Percentiles rank a stretch among this genome's conserved stretches.
These are phyloP conservation scores for Lasiosphaeria hispida DNA, from an alignment of 495 filamentous ascomycete species.

Conservation along the genomic window DNA sequence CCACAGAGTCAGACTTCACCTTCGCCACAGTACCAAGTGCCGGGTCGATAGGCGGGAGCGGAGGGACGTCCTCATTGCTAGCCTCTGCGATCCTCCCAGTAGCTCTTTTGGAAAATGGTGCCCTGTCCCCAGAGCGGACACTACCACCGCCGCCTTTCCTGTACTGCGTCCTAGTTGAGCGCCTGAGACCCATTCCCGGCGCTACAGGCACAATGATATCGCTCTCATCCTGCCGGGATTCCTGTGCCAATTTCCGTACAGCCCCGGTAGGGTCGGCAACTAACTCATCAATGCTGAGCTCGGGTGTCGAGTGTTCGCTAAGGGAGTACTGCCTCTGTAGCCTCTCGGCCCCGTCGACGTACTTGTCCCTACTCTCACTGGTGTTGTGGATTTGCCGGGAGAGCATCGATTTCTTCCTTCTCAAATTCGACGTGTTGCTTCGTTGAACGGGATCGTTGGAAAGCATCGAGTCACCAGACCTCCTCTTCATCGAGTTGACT, in stretches of 20 bases:
- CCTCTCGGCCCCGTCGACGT: slow-evolving; percentile 84
- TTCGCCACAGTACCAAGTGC: slow-evolving; percentile 57
- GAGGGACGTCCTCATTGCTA: slow-evolving; percentile 54
- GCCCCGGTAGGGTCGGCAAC: slow-evolving; percentile 77
- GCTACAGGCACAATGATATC: slow-evolving; percentile 81
- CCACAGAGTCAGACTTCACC: slow-evolving; percentile 74
- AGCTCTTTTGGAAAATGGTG: slow-evolving; percentile 71
- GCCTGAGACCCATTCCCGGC: slow-evolving; percentile 73
- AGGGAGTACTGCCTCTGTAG: slow-evolving; percentile 73
- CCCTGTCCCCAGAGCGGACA: slow-evolving; percentile 41
- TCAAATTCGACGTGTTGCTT: slow-evolving; percentile 44
- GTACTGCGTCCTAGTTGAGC: slow-evolving; percentile 92
- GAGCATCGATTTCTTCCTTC: slow-evolving; percentile 93
- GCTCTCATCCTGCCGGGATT: slow-evolving; percentile 44
- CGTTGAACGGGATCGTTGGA: slow-evolving; percentile 63
- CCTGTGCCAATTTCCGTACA: slow-evolving; percentile 61
- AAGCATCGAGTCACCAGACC: slow-evolving; percentile 70
- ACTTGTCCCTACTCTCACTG: slow-evolving; percentile 60
- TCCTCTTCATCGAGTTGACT: slow-evolving; percentile 81
- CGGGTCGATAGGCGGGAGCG: slow-evolving; percentile 47
- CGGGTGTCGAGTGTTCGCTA: slow-evolving; percentile 47
- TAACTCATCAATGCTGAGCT: slow-evolving; percentile 68
- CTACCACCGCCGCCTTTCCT: slow-evolving; percentile 79
- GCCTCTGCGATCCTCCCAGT: slow-evolving; percentile 52
- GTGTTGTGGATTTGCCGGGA: slow-evolving; percentile 83